Conservation (phyloP, 1,284 basidiomycete genomes). For the Cryptococcus sp. region DNA sequence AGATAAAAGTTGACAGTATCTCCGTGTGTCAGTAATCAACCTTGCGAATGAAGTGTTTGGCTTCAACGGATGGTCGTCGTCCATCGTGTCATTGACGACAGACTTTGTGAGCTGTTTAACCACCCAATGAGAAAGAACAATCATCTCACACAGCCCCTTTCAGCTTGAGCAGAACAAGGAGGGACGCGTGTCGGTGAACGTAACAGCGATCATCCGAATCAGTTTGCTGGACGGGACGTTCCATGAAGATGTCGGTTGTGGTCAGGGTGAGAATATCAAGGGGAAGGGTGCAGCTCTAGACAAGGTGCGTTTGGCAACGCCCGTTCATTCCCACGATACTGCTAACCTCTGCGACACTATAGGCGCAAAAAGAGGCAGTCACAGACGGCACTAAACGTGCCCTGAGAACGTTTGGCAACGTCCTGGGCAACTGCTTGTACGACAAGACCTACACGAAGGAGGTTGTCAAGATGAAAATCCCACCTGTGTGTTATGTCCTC, state of each 20-base stretch:
- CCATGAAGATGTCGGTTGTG: conserved; percentile 93
- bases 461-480: conserved; percentile 78
- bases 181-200: conserved; percentile 67
- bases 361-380: conserved; percentile 98
- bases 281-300: conserved; percentile 83
- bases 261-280: conserved; percentile 76
- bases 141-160: conserved; percentile 5
- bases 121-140: background rate
- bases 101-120: conserved; percentile 53
- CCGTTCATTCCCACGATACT: too few relatives aligned
- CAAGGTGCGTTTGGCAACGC: conserved; percentile 76
- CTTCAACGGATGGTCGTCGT: conserved; percentile 96
- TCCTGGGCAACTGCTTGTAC: conserved; percentile 93
- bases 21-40: conserved; percentile 62
- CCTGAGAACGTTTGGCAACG: conserved; percentile 86
- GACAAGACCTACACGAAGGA: conserved; percentile 85
- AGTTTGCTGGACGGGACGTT: conserved; percentile 82
- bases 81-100: conserved; percentile 70
- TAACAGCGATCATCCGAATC: conserved; percentile 80
- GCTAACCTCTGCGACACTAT: conserved; percentile 10
- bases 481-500: conserved; percentile 66
- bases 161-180: conserved; percentile 64
- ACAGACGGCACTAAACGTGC: conserved; percentile 92
- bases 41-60: conserved; percentile 98
- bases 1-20: background rate